Conservation (phyloP, 192 early-diverging fungal genomes). For the Coemansia furcata region DNA sequence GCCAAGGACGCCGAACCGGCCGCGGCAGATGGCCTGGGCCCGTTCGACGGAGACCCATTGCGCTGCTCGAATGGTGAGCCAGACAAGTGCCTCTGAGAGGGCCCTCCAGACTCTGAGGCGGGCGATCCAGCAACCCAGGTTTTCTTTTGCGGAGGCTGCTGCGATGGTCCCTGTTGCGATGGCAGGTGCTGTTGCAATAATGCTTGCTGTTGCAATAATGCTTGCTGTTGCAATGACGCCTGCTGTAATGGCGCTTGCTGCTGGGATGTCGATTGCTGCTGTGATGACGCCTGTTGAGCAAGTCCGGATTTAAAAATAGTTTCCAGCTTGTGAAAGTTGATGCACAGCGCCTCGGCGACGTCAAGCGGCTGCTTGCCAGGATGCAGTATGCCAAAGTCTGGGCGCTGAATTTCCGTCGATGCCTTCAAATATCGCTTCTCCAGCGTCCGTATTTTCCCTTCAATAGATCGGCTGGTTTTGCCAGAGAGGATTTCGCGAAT, state of each 20-base stretch:
- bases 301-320: conserved; percentile 33
- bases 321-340: conserved; percentile 41
- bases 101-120: not conserved
- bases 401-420: conserved; percentile 25
- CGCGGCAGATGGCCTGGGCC: not conserved
- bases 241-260: not conserved
- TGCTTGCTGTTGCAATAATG: not conserved
- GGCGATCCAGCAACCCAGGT: conserved; percentile 4
- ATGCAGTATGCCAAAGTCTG: conserved; percentile 27
- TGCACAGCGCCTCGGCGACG: conserved; percentile 39
- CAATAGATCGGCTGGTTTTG: conserved; percentile 52
- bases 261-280: not conserved
- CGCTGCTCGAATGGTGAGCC: not conserved
- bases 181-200: not conserved
- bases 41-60: not conserved
- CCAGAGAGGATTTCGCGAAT: conserved; percentile 40
- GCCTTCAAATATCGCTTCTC: conserved; percentile 47
- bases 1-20: not conserved
- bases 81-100: not conserved
- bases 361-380: conserved; percentile 41
- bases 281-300: not conserved
- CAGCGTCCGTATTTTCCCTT: conserved; percentile 51
- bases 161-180: not conserved
- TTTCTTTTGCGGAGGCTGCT: not conserved
- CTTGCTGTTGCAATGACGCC: not conserved